These are phyloP conservation scores for Coniochaeta sp. DNA, from an alignment of 2,329 filamentous ascomycete genomes.

Conservation along the genomic window DNA sequence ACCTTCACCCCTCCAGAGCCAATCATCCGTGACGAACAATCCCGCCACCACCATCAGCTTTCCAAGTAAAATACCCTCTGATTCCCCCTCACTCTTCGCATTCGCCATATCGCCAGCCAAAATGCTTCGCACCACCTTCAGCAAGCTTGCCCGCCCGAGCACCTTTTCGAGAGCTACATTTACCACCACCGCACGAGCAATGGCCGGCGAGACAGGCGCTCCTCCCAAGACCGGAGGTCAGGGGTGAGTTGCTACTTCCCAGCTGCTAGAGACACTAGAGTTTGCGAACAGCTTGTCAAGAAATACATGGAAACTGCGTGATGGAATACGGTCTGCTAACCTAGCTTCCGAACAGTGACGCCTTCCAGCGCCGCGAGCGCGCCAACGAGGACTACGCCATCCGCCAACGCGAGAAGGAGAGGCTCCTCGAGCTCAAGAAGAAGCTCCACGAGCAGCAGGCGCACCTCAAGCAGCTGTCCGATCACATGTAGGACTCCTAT, in stretches of 20 bases:
- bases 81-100: neutral
- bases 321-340: constrained; percentile 2
- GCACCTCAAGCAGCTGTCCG: constrained; percentile 77
- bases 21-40: neutral
- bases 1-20: neutral
- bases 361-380: constrained; percentile 86
- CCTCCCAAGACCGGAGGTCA: constrained; percentile 44
- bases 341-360: constrained; percentile 52
- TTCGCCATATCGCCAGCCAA: constrained; percentile 16
- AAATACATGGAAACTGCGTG: neutral
- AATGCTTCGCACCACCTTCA: constrained; percentile 63
- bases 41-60: neutral
- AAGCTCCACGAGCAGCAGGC: constrained; percentile 70
- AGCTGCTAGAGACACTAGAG: neutral
- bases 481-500: constrained; percentile 62
- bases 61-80: neutral
- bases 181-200: constrained; percentile 53
- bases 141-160: constrained; percentile 42
- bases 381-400: constrained; percentile 82
- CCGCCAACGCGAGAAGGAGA: constrained; percentile 80
- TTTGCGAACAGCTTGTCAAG: neutral
- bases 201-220: constrained; percentile 64
- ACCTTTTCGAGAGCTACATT: constrained; percentile 40
- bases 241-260: constrained; percentile 34
- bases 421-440: constrained; percentile 70